Percentiles rank a stretch among this genome's conserved stretches.
Conservation (phyloP, 2,329 filamentous ascomycete genomes). For the Trichoderma cornu-damae region DNA sequence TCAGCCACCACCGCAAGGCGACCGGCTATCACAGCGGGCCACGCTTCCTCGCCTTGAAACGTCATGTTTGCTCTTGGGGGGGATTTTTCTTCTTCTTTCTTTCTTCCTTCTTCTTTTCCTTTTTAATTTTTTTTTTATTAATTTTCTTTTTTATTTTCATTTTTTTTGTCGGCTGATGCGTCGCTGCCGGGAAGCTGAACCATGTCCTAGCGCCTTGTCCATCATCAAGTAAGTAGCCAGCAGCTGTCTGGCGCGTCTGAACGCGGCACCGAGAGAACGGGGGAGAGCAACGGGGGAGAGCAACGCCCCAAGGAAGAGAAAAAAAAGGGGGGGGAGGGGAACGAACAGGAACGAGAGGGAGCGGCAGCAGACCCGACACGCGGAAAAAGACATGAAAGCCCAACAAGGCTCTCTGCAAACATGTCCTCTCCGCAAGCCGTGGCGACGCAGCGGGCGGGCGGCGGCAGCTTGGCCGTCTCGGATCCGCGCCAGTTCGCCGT, state of each 20-base stretch:
- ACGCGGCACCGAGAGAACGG: not conserved
- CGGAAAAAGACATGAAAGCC: slow-evolving; percentile 25
- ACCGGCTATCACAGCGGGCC: not conserved
- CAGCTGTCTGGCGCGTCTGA: slow-evolving; percentile 2
- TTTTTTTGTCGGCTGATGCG: no score
- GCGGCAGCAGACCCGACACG: not conserved
- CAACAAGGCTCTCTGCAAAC: not conserved
- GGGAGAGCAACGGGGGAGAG: no score
- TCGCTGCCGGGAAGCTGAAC: not conserved
- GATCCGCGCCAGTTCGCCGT: slow-evolving; percentile 18
- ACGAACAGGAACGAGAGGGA: not conserved
- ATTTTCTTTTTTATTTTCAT: no score
- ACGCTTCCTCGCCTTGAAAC: slow-evolving; percentile 11
- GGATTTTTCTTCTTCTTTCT: not conserved
- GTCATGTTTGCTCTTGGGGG: slow-evolving; percentile 10
- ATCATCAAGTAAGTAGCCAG: slow-evolving; percentile 2
- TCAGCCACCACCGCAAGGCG: slow-evolving; percentile 4
- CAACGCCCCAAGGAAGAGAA: not conserved
- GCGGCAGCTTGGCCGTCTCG: slow-evolving; percentile 12
- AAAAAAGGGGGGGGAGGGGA: not conserved
- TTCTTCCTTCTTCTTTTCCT: not conserved
- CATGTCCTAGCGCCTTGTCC: slow-evolving; percentile 7
- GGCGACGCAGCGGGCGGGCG: slow-evolving; percentile 20
- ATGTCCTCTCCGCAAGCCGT: slow-evolving; percentile 22
- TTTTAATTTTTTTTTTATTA: not conserved